Percentiles rank a stretch among this genome's conserved stretches.
Evolutionary conservation across 2,329 filamentous ascomycete genomes (phyloP).

Genomic region (Thelonectria blattea): DNA sequence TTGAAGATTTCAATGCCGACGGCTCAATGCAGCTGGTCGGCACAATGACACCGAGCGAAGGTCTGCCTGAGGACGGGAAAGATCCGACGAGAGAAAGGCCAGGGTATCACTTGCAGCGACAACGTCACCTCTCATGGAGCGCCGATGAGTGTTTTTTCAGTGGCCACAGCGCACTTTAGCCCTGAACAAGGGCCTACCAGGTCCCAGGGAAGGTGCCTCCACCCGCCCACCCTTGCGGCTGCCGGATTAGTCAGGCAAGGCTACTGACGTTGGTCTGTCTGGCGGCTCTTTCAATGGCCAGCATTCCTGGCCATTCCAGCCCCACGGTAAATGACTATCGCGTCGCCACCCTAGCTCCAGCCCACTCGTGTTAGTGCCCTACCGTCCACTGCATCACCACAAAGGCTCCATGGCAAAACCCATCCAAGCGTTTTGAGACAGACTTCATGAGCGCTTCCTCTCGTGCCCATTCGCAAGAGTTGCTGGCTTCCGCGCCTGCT

Average conservation of each 20-base stretch:
- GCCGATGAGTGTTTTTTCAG: conserved; percentile 10
- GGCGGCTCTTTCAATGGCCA: conserved; percentile 15
- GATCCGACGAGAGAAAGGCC: conserved; percentile 12
- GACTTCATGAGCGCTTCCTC: conserved; percentile 38
- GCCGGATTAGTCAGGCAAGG: conserved; percentile 20
- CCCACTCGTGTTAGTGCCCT: conserved; percentile 12
- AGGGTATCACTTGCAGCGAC: conserved; percentile 15
- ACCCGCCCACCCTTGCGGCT: conserved; percentile 10
- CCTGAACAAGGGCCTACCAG: background rate
- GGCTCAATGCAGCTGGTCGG: conserved; percentile 21
- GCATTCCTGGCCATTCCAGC: background rate
- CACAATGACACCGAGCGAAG: conserved; percentile 32
- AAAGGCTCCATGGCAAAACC: conserved; percentile 37
- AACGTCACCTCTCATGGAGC: conserved; percentile 17
- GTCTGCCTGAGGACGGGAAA: conserved; percentile 22
- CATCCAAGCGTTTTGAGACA: conserved; percentile 37
- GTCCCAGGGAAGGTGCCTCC: background rate
- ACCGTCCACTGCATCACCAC: conserved; percentile 22
- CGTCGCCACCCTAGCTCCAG: background rate
- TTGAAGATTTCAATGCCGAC: conserved; percentile 31
- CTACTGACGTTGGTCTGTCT: conserved; percentile 3
- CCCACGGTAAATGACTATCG: conserved; percentile 14
- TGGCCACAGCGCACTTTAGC: conserved; percentile 6
- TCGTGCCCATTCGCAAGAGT: conserved; percentile 31
- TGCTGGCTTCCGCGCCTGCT: conserved; percentile 28